Evolutionary conservation across 257 asterid genomes (phyloP).

Genomic region (Plantago ovata): DNA sequence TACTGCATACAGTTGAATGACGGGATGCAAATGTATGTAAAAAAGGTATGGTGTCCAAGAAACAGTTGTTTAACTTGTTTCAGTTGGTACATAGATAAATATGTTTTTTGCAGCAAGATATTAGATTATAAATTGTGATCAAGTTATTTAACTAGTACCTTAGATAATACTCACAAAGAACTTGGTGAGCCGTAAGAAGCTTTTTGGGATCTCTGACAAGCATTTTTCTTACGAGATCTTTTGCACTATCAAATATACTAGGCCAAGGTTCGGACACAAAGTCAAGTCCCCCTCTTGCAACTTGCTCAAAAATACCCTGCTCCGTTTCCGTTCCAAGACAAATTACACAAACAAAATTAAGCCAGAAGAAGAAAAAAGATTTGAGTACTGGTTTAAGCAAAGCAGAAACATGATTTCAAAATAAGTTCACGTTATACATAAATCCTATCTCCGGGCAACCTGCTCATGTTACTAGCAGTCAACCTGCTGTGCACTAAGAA

Average conservation of each 20-base stretch:
- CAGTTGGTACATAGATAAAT: too few relatives aligned
- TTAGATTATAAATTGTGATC: not conserved
- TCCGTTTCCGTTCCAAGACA: constrained; percentile 47
- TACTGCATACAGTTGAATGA: too few relatives aligned
- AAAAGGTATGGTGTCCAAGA: too few relatives aligned
- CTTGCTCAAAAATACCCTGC: constrained; percentile 62
- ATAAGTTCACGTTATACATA: too few relatives aligned
- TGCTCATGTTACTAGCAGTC: too few relatives aligned
- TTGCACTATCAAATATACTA: constrained; percentile 61
- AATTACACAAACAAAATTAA: not conserved
- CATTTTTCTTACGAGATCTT: constrained; percentile 66
- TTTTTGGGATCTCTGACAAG: constrained; percentile 58
- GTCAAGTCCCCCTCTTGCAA: constrained; percentile 59
- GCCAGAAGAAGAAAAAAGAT: not conserved
- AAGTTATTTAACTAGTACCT: constrained; percentile 2
- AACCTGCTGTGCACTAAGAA: too few relatives aligned
- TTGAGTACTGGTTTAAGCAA: constrained; percentile 7
- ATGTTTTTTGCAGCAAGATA: too few relatives aligned
- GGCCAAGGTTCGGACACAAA: constrained; percentile 78
- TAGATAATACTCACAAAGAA: constrained; percentile 61
- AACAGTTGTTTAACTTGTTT: too few relatives aligned
- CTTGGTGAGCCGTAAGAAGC: constrained; percentile 69
- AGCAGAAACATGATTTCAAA: not conserved
- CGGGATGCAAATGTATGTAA: too few relatives aligned
- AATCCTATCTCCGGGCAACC: too few relatives aligned